phyloP scores from a whole-genome alignment of 805 yeast genomes.

The Lipomyces spencermartinsiae region DNA sequence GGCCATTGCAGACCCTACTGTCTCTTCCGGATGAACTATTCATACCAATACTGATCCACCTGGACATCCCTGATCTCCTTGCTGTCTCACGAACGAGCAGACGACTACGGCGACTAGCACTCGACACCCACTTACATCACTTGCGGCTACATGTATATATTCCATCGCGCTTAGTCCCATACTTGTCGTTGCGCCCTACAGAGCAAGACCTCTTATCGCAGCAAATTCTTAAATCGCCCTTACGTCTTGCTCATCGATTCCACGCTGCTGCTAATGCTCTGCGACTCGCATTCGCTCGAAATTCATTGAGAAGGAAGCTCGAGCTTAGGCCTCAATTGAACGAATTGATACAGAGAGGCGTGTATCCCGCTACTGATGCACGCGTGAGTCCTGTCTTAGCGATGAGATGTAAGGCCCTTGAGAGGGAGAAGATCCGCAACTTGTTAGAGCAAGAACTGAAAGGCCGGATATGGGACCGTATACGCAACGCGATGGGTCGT shows the following conservation, averaged over 20 bases:
- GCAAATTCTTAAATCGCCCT: slow-evolving; percentile 38
- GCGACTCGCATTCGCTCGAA: slow-evolving; percentile 37
- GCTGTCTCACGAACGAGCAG: slow-evolving; percentile 37
- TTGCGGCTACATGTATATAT: slow-evolving; percentile 32
- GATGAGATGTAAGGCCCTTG: slow-evolving; percentile 37
- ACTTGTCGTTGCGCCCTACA: slow-evolving; percentile 38
- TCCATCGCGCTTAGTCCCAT: slow-evolving; percentile 37
- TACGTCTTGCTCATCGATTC: slow-evolving; percentile 37
- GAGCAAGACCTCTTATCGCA: slow-evolving; percentile 39
- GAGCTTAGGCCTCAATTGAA: slow-evolving; percentile 39
- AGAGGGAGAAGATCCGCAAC: slow-evolving; percentile 41
- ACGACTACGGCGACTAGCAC: slow-evolving; percentile 38
- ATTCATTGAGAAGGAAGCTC: slow-evolving; percentile 39
- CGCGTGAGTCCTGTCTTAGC: slow-evolving; percentile 36
- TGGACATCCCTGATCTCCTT: slow-evolving; percentile 43
- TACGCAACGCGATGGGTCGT: not conserved
- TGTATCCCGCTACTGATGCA: slow-evolving; percentile 38
- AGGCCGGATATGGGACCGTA: slow-evolving; percentile 12
- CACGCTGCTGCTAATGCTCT: slow-evolving; percentile 33
- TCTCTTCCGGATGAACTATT: slow-evolving; percentile 41
- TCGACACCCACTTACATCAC: slow-evolving; percentile 38
- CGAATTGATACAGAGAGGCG: slow-evolving; percentile 42
- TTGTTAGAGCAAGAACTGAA: slow-evolving; percentile 29
- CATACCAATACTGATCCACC: slow-evolving; percentile 35
- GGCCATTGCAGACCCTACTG: slow-evolving; percentile 9